Evolutionary conservation across 2,329 filamentous ascomycete genomes (phyloP), one percentile per base, ranked within the genome.

Genomic region (Xylaria sp.): DNA sequence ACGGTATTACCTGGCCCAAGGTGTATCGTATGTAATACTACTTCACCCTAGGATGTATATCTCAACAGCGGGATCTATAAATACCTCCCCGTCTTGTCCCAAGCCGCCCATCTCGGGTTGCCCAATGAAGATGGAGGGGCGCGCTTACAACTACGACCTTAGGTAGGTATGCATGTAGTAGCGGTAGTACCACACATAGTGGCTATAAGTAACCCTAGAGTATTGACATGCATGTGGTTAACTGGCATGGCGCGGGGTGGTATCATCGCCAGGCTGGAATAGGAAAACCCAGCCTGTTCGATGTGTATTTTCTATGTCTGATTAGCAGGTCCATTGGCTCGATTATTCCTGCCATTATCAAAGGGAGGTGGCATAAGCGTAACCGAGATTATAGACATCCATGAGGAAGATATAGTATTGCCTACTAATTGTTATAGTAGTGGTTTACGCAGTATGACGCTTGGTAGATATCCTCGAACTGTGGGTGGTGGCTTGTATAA

Each of bases 111-210:
- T 56, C 55, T 61, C 73, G 74, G 73, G 67, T 76, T 76, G 70
- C 73, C 75, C 68, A 73, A 75, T 75, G 71, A 72, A 69, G 71
- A 48, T 62, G 63, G 66, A 68, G 67, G 69, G 68, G 63, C 33
- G 68, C 68, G 69, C 66, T 72, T 69, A 62, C 70, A 67, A 72
- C 59, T 71, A 68, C 73, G 64, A 68, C 66, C 57, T 51, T 36
- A 31, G 49, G 25, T 31, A 52, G 2, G 49, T 31, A 52, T 31
- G 49, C 25, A 31, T 52, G 49, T 52, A 18, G 13, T 23, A 43
- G 15, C 13, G 9, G 13, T 23, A 43, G 15, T 43, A 36, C 33
- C 33, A 36, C 10, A 48, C 25, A 48, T 69, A 70, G 8, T 10
- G 33, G 33, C 33, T 36, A 36, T 36, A 36, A 36, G 33, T 36